phyloP scores from a whole-genome alignment of 192 early-diverging fungal genomes.

The Gigaspora rosea region DNA sequence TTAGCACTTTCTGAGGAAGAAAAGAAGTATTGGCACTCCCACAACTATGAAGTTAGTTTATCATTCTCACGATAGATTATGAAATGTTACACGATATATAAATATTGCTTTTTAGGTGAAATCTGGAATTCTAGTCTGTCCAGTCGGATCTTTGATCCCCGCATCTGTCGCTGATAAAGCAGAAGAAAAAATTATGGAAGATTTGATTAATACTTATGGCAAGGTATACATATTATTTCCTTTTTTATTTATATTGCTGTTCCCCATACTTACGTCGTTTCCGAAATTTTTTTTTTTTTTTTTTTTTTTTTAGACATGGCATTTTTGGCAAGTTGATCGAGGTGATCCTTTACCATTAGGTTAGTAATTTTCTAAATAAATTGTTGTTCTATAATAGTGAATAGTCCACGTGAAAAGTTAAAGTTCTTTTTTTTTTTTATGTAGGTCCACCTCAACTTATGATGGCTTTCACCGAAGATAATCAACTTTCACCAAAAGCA shows the following conservation, averaged over 20 bases:
- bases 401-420: too few species aligned
- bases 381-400: not conserved
- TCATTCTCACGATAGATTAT: too few species aligned
- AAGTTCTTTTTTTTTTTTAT: too few species aligned
- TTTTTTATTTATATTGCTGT: too few species aligned
- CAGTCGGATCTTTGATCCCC: conserved; percentile 40
- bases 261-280: too few species aligned
- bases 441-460: conserved; percentile 52
- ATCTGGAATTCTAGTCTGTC: conserved; percentile 43
- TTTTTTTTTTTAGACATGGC: conserved; percentile 39
- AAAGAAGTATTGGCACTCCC: conserved; percentile 62
- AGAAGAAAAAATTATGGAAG: conserved; percentile 39
- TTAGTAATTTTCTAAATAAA: conserved; percentile 14
- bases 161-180: conserved; percentile 4
- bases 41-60: conserved; percentile 53
- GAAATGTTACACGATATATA: too few species aligned
- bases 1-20: conserved; percentile 46
- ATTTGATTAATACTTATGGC: conserved; percentile 48
- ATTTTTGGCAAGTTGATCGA: conserved; percentile 57
- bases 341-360: conserved; percentile 45
- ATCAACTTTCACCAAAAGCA: conserved; percentile 40
- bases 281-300: too few species aligned
- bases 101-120: not conserved
- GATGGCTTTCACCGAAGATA: conserved; percentile 44
- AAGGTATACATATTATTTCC: conserved; percentile 36